phyloP scores from a whole-genome alignment of 352 stramenopile genomes.

The Phytophthora pinifolia region DNA sequence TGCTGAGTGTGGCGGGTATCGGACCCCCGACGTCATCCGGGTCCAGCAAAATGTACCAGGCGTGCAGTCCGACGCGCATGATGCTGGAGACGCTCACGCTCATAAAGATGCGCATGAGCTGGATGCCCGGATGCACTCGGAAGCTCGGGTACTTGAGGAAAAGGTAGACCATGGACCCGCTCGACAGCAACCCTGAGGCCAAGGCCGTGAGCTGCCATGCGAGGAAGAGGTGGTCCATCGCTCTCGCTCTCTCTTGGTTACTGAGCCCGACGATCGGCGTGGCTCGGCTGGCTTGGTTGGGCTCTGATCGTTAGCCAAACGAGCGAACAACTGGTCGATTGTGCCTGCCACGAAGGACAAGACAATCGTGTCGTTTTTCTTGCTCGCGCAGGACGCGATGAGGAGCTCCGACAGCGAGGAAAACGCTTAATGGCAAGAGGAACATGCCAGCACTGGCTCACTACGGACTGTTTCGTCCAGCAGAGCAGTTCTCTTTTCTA shows the following conservation, averaged over 20 bases:
- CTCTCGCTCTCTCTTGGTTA: slow-evolving; percentile 12
- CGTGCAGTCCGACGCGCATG: slow-evolving; percentile 60
- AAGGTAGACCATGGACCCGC: slow-evolving; percentile 65
- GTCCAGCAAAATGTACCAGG: slow-evolving; percentile 38
- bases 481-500: slow-evolving; percentile 28
- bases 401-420: slow-evolving; percentile 18
- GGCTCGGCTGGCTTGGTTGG: not conserved
- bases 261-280: slow-evolving; percentile 3
- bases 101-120: slow-evolving; percentile 81
- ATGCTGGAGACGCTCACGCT: slow-evolving; percentile 68
- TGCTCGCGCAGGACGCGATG: slow-evolving; percentile 8
- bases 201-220: slow-evolving; percentile 78
- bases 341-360: slow-evolving; percentile 23
- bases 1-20: slow-evolving; percentile 50
- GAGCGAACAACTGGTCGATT: slow-evolving; percentile 5
- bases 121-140: slow-evolving; percentile 62
- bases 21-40: slow-evolving; percentile 17
- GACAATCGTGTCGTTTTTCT: slow-evolving; percentile 17
- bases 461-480: slow-evolving; percentile 35
- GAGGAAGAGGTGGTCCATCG: slow-evolving; percentile 65
- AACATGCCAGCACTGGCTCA: slow-evolving; percentile 30
- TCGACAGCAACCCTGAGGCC: slow-evolving; percentile 48
- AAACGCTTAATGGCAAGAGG: slow-evolving; percentile 35
- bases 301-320: slow-evolving; percentile 5
- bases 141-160: slow-evolving; percentile 67